Evolutionary conservation across 805 yeast genomes (phyloP).

Genomic region (Candida patagonica): DNA sequence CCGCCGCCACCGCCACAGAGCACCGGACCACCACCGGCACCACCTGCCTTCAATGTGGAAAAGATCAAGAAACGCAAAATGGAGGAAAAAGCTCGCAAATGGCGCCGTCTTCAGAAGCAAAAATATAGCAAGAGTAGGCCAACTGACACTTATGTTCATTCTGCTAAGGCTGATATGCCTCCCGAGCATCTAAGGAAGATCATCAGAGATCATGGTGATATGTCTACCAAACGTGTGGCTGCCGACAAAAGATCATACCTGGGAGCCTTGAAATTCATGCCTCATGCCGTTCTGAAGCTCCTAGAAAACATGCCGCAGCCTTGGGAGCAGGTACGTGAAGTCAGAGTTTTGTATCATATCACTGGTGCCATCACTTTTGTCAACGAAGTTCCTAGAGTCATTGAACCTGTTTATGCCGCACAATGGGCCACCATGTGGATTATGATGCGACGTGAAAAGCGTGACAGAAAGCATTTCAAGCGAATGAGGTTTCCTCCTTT

Average conservation of each 20-base stretch:
- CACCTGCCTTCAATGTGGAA: conserved; percentile 13
- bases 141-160: conserved; percentile 39
- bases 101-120: conserved; percentile 56
- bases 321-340: conserved; percentile 86
- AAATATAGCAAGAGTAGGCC: conserved; percentile 36
- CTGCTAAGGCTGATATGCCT: conserved; percentile 75
- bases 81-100: conserved; percentile 40
- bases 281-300: conserved; percentile 85
- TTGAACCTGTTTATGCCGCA: conserved; percentile 83
- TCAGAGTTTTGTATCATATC: conserved; percentile 77
- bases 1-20: conserved; percentile 26
- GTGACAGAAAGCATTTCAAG: conserved; percentile 81
- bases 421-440: conserved; percentile 96
- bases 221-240: conserved; percentile 68
- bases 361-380: conserved; percentile 95
- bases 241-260: conserved; percentile 79
- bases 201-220: conserved; percentile 74
- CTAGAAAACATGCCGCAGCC: conserved; percentile 98
- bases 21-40: conserved; percentile 14
- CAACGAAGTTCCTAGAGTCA: conserved; percentile 83
- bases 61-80: conserved; percentile 24
- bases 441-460: conserved; percentile 87
- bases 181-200: conserved; percentile 87
- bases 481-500: conserved; percentile 92
- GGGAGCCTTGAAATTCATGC: conserved; percentile 90